Conservation (phyloP, 108 stramenopile species). For the Cafeteria roenbergensis region DNA sequence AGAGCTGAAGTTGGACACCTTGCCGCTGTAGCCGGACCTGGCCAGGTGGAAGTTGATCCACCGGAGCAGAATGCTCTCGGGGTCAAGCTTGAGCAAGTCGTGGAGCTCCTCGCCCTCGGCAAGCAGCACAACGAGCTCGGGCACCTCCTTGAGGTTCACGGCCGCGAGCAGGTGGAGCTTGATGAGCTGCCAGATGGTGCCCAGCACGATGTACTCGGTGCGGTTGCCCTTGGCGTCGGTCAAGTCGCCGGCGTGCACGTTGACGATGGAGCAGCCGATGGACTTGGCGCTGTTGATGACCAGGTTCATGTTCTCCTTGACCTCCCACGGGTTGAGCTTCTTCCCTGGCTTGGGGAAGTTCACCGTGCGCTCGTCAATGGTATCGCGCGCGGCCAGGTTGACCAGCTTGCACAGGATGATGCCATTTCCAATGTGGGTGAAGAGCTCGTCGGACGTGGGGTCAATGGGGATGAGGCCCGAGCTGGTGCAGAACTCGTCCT, state of each 20-base stretch:
- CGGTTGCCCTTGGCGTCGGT: slow-evolving; percentile 18
- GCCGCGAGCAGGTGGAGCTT: slow-evolving; percentile 37
- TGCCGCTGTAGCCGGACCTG: background rate
- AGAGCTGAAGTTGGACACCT: slow-evolving; percentile 25
- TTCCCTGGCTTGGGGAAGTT: slow-evolving; percentile 13
- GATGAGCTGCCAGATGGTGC: slow-evolving; percentile 47
- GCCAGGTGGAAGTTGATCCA: slow-evolving; percentile 52
- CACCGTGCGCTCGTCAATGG: slow-evolving; percentile 33
- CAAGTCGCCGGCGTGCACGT: slow-evolving; percentile 42
- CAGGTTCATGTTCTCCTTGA: slow-evolving; percentile 40
- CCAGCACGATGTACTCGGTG: slow-evolving; percentile 41
- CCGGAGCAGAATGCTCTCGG: slow-evolving; percentile 41
- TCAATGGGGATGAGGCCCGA: slow-evolving; percentile 18
- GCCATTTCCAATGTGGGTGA: slow-evolving; percentile 31
- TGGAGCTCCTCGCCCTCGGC: slow-evolving; percentile 40
- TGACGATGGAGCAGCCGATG: slow-evolving; percentile 44
- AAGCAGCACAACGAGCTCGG: slow-evolving; percentile 40
- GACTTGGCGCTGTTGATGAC: slow-evolving; percentile 44
- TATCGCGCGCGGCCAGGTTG: slow-evolving; percentile 36
- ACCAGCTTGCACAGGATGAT: slow-evolving; percentile 34
- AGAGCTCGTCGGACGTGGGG: slow-evolving; percentile 21
- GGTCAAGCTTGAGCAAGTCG: slow-evolving; percentile 31
- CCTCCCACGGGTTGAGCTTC: slow-evolving; percentile 1
- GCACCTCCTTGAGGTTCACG: slow-evolving; percentile 38
- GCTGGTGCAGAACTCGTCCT: background rate